These are phyloP conservation scores for Pseudonitzschia multistriata DNA, from an alignment of 108 stramenopile genomes.

Conservation along the genomic window DNA sequence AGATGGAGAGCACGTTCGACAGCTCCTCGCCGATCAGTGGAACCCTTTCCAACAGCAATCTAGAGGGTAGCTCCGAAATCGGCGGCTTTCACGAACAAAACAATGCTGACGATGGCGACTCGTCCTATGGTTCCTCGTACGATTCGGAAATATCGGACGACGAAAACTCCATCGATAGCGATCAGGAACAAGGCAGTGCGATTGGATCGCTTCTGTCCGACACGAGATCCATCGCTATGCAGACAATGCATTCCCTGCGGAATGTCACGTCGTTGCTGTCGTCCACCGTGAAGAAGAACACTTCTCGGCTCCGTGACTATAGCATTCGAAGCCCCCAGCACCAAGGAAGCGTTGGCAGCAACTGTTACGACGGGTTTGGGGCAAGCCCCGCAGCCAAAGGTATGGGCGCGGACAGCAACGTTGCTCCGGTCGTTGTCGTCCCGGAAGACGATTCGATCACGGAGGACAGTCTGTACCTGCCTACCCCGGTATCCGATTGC, in stretches of 20 bases:
- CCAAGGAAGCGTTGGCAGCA: neutral
- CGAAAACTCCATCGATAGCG: conserved; percentile 12
- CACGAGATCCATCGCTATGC: conserved; percentile 25
- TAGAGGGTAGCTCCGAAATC: conserved; percentile 15
- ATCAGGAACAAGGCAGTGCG: conserved; percentile 22
- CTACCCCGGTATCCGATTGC: neutral
- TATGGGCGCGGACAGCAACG: too few relatives aligned
- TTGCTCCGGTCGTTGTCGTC: neutral
- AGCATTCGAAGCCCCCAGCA: neutral
- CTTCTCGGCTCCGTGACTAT: neutral
- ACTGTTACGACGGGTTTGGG: neutral
- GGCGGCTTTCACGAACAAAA: neutral
- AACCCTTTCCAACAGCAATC: neutral
- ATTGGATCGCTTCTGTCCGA: conserved; percentile 28
- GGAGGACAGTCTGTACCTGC: conserved; percentile 14
- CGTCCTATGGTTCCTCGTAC: conserved; percentile 2
- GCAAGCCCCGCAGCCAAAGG: too few relatives aligned
- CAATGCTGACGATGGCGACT: neutral
- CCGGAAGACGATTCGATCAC: neutral
- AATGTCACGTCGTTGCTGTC: conserved; percentile 19
- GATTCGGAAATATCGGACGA: conserved; percentile 20
- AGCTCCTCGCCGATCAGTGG: conserved; percentile 13
- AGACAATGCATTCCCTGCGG: conserved; percentile 13
- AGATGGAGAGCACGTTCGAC: conserved; percentile 29
- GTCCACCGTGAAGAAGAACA: neutral